Percentiles rank a stretch among this genome's conserved stretches.
These are phyloP conservation scores for Streptanthus diversifolius DNA, from an alignment of 345 rosid genomes.

Conservation along the genomic window DNA sequence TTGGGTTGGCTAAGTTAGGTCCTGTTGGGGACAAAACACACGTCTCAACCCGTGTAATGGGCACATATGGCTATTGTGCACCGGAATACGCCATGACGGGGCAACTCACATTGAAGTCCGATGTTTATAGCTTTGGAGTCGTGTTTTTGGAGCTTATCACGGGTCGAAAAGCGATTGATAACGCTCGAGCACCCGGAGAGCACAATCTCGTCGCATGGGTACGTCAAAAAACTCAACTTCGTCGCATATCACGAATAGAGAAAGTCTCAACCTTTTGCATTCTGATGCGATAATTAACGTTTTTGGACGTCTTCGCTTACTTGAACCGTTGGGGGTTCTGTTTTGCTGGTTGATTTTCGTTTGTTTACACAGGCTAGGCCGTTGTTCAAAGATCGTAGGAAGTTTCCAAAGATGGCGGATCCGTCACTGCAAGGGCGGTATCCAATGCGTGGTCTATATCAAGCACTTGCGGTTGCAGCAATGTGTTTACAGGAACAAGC, in stretches of 20 bases:
- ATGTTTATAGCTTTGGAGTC: slow-evolving; percentile 96
- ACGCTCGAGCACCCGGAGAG: slow-evolving; percentile 70
- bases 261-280: slow-evolving; percentile 2
- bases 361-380: slow-evolving; percentile 72
- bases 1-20: slow-evolving; percentile 93
- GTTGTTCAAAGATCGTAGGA: slow-evolving; percentile 90
- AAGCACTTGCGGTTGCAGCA: slow-evolving; percentile 98
- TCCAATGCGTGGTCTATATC: slow-evolving; percentile 94
- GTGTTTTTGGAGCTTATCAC: slow-evolving; percentile 96
- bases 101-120: slow-evolving; percentile 90
- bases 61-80: slow-evolving; percentile 99
- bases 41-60: slow-evolving; percentile 99
- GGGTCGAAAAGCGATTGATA: slow-evolving; percentile 95
- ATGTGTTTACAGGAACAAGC: slow-evolving; percentile 99
- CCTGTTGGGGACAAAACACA: slow-evolving; percentile 99
- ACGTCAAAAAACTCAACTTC: slow-evolving; percentile 20
- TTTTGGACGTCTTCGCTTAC: neutral
- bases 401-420: slow-evolving; percentile 95
- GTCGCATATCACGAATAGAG: neutral
- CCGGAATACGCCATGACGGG: slow-evolving; percentile 99
- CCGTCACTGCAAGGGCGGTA: slow-evolving; percentile 83
- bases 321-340: neutral
- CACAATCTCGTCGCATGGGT: slow-evolving; percentile 99
- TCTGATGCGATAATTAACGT: neutral
- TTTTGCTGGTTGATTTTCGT: slow-evolving; percentile 17